These are phyloP conservation scores for Hyaloperonospora brassicae DNA, from an alignment of 352 stramenopile genomes.

Conservation along the genomic window DNA sequence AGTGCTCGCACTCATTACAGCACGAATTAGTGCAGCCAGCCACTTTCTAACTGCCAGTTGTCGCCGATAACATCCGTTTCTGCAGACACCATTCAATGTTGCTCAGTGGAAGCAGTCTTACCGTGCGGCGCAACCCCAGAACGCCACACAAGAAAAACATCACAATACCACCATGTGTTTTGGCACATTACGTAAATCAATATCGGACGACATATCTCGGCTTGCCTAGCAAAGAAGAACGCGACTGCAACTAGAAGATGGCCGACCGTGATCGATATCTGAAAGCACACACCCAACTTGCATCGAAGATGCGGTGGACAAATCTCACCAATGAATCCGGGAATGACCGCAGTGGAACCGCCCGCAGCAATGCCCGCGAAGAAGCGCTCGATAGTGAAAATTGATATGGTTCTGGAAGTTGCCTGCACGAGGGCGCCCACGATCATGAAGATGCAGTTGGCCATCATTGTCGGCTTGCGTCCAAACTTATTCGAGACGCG, in stretches of 20 bases:
- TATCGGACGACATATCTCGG: too few relatives aligned
- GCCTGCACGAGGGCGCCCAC: slow-evolving; percentile 29
- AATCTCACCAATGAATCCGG: slow-evolving; percentile 45
- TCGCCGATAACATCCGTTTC: too few relatives aligned
- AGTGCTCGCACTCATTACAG: too few relatives aligned
- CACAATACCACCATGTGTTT: too few relatives aligned
- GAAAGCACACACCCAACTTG: slow-evolving; percentile 31
- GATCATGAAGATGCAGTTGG: slow-evolving; percentile 43
- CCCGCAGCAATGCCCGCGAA: slow-evolving; percentile 43
- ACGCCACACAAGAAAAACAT: too few relatives aligned
- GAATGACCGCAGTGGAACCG: slow-evolving; percentile 27
- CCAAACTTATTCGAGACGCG: slow-evolving; percentile 34
- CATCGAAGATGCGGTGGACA: slow-evolving; percentile 32
- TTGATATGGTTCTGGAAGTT: slow-evolving; percentile 13
- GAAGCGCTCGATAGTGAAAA: slow-evolving; percentile 37
- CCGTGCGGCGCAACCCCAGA: too few relatives aligned
- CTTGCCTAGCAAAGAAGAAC: slow-evolving; percentile 51
- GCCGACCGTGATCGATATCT: slow-evolving; percentile 42
- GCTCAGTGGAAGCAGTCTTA: too few relatives aligned
- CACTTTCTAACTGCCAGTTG: too few relatives aligned
- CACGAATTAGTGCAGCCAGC: too few relatives aligned
- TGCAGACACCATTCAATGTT: too few relatives aligned
- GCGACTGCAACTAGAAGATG: slow-evolving; percentile 37
- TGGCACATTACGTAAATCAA: too few relatives aligned
- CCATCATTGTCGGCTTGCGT: slow-evolving; percentile 27